phyloP scores from a whole-genome alignment of 495 filamentous ascomycete genomes.

The Talaromyces thailandensis region DNA sequence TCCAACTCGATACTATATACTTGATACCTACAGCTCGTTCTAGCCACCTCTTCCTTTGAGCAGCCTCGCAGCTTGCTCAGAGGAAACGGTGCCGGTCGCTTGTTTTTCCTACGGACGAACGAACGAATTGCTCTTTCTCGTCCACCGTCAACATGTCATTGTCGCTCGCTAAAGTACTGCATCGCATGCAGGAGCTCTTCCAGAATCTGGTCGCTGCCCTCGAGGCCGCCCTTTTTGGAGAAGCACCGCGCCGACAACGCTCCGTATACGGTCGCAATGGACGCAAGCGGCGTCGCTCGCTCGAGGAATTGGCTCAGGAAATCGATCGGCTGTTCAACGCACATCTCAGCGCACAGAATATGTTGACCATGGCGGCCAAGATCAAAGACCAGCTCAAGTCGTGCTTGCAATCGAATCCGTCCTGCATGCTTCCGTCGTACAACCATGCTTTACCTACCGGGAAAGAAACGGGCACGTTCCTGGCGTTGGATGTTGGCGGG shows the following conservation, averaged over 20 bases:
- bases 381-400: slow-evolving; percentile 50
- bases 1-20: not conserved
- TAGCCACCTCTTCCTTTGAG: slow-evolving; percentile 2
- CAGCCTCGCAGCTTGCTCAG: not conserved
- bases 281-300: slow-evolving; percentile 34
- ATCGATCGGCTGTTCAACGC: slow-evolving; percentile 39
- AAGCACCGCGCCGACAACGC: slow-evolving; percentile 20
- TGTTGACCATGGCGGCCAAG: slow-evolving; percentile 46
- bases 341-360: slow-evolving; percentile 29
- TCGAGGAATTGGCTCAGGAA: slow-evolving; percentile 44
- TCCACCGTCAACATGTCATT: slow-evolving; percentile 24
- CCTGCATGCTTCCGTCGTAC: slow-evolving; percentile 61
- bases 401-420: slow-evolving; percentile 43
- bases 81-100: slow-evolving; percentile 2
- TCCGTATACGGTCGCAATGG: slow-evolving; percentile 23
- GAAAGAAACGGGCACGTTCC: slow-evolving; percentile 47
- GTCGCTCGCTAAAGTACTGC: slow-evolving; percentile 35
- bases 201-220: slow-evolving; percentile 40
- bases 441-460: slow-evolving; percentile 54
- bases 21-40: not conserved
- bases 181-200: slow-evolving; percentile 45
- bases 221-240: slow-evolving; percentile 40
- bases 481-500: slow-evolving; percentile 59
- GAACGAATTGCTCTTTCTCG: not conserved
- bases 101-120: not conserved